Conservation (phyloP, 2,329 filamentous ascomycete genomes). For the Bipolaris gigantea region DNA sequence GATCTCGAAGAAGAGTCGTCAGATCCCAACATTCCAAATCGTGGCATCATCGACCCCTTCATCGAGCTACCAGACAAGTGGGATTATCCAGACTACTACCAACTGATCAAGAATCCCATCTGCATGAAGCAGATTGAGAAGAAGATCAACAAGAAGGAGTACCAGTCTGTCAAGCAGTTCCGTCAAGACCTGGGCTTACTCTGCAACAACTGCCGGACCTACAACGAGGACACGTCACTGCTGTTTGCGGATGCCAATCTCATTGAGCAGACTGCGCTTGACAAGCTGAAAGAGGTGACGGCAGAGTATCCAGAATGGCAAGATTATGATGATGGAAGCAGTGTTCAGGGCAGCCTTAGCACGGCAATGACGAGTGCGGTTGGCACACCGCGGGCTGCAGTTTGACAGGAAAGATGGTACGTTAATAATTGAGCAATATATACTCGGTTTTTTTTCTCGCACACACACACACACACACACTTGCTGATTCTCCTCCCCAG, state of each 20-base stretch:
- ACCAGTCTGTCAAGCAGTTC: conserved; percentile 78
- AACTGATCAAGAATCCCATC: conserved; percentile 89
- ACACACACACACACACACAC: neutral
- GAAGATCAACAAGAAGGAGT: conserved; percentile 96
- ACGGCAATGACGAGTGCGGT: conserved; percentile 38
- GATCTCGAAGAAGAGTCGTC: conserved; percentile 77
- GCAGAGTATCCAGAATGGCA: conserved; percentile 59
- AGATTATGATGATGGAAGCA: conserved; percentile 58
- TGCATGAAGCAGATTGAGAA: conserved; percentile 94
- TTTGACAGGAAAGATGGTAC: conserved; percentile 14
- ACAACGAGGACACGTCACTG: conserved; percentile 93
- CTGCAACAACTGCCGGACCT: conserved; percentile 88
- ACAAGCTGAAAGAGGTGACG: conserved; percentile 58
- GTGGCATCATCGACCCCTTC: conserved; percentile 90
- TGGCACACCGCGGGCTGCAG: conserved; percentile 34
- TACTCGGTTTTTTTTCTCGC: neutral
- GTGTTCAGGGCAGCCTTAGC: conserved; percentile 52
- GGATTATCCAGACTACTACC: conserved; percentile 92
- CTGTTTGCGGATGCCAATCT: conserved; percentile 89
- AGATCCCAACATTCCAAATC: conserved; percentile 61
- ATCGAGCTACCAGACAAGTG: conserved; percentile 86
- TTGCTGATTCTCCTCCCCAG: neutral
- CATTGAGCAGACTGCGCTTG: conserved; percentile 68
- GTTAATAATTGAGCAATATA: neutral
- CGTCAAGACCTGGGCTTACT: conserved; percentile 79